These are phyloP conservation scores for Trypanosoma avium DNA, from an alignment of 208 protist genomes.

Conservation along the genomic window DNA sequence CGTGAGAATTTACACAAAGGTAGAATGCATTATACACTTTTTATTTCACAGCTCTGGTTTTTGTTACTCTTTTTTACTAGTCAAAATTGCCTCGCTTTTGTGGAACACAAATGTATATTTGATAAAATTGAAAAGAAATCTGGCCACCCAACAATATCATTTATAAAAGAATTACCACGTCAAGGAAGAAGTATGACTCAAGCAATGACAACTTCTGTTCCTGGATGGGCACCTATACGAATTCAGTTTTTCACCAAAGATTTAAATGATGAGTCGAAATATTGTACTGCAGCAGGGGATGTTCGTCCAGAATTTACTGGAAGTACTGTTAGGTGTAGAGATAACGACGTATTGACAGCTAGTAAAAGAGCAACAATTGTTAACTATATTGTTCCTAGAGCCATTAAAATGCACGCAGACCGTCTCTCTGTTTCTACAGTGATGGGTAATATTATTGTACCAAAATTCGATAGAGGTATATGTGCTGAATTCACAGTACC, in stretches of 20 bases:
- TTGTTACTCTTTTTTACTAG: not conserved
- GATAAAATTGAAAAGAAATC: not conserved
- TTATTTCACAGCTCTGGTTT: not conserved
- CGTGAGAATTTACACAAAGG: no score
- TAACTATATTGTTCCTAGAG: constrained; percentile 34
- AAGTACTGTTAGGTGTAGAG: constrained; percentile 22
- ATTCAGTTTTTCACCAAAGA: constrained; percentile 36
- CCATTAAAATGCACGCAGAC: constrained; percentile 42
- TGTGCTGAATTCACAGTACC: constrained; percentile 57
- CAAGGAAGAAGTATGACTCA: not conserved
- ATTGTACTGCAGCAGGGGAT: constrained; percentile 40
- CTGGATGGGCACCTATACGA: constrained; percentile 38
- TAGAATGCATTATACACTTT: not conserved
- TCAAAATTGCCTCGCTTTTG: not conserved
- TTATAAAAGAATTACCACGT: not conserved
- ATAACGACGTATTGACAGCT: constrained; percentile 36
- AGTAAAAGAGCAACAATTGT: constrained; percentile 27
- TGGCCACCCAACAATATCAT: not conserved
- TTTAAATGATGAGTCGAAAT: constrained; percentile 26
- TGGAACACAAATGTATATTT: not conserved
- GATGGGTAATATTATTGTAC: constrained; percentile 10
- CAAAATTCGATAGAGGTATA: not conserved
- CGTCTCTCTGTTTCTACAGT: constrained; percentile 43
- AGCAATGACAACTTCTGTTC: not conserved
- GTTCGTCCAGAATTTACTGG: constrained; percentile 25